Conservation (phyloP, 441 rosid genomes). For the Populus hybrid region DNA sequence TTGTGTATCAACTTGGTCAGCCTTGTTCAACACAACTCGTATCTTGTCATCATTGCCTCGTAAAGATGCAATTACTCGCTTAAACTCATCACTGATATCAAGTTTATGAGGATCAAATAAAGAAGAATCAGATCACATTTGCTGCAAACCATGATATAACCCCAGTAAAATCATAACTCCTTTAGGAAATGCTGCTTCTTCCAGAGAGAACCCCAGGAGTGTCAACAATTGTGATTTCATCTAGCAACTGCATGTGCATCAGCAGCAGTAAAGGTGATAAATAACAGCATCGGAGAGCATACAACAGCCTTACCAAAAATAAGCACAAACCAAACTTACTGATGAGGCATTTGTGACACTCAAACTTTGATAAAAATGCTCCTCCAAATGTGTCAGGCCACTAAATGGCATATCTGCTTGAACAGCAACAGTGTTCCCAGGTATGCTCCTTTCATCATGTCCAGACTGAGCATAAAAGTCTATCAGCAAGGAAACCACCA, state of each 20-base stretch:
- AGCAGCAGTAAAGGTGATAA: constrained; percentile 15
- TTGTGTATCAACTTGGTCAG: constrained; percentile 92
- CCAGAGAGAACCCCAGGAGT: constrained; percentile 95
- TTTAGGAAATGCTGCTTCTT: constrained; percentile 83
- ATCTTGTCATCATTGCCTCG: constrained; percentile 95
- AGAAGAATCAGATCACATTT: constrained; percentile 88
- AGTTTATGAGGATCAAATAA: constrained; percentile 91
- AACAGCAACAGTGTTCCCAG: constrained; percentile 93
- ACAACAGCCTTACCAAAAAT: not conserved
- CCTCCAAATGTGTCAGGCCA: constrained; percentile 90
- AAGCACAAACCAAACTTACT: constrained; percentile 37
- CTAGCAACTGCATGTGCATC: constrained; percentile 59
- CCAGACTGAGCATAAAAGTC: constrained; percentile 62
- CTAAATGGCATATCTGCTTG: constrained; percentile 97
- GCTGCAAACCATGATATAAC: constrained; percentile 97
- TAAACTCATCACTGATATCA: constrained; percentile 93
- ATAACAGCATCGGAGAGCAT: not conserved
- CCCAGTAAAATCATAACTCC: constrained; percentile 87
- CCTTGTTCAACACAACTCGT: constrained; percentile 90
- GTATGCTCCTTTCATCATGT: constrained; percentile 91
- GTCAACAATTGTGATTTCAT: constrained; percentile 83
- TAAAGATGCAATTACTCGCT: constrained; percentile 83
- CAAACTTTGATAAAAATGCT: constrained; percentile 91
- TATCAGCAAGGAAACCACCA: not conserved
- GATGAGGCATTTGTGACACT: constrained; percentile 99